Conservation (phyloP, 345 rosid species). For the Eutrema yunnanense region DNA sequence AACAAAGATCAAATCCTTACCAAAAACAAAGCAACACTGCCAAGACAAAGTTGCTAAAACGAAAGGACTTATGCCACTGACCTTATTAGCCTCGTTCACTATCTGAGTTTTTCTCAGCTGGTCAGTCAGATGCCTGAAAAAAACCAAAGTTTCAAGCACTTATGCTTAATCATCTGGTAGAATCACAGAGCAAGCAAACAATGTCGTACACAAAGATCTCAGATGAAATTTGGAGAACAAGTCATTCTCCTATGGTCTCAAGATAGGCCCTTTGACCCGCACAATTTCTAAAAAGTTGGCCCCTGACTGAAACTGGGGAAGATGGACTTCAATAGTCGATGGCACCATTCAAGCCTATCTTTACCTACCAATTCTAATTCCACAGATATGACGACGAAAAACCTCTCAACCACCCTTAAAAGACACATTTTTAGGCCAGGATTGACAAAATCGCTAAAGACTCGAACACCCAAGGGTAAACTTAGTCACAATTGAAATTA, state of each 20-base stretch:
- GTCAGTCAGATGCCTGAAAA: constrained; percentile 69
- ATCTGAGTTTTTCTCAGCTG: constrained; percentile 72
- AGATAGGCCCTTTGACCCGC: background rate
- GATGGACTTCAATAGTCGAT: background rate
- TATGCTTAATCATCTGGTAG: background rate
- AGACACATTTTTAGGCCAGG: background rate
- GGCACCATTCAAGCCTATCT: background rate
- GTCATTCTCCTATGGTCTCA: background rate
- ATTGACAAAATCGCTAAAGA: background rate
- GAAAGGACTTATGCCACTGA: constrained; percentile 11
- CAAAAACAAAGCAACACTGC: background rate
- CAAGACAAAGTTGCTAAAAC: background rate
- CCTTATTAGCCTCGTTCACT: constrained; percentile 83
- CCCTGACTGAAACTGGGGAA: background rate
- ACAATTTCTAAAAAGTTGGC: background rate
- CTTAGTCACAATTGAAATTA: background rate
- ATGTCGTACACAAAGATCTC: background rate
- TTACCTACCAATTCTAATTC: background rate
- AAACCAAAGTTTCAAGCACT: background rate
- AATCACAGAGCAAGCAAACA: background rate
- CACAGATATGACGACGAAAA: background rate
- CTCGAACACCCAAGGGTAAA: background rate
- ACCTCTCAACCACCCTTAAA: background rate
- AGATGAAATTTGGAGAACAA: background rate
- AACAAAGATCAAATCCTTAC: constrained; percentile 7